phyloP scores from a whole-genome alignment of 129 eudicot genomes.

The Helianthus annuus region HanXRQr2.0-SUNRISE NC_035433.2:73146169-73146668 shows the following conservation, averaged over 20 bases:
- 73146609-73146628: background rate
- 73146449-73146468: background rate
- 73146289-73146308: slow-evolving; percentile 80
- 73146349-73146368: slow-evolving; percentile 84
- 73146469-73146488: background rate
- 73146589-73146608: background rate
- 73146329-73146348: slow-evolving; percentile 63
- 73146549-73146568: slow-evolving; percentile 22
- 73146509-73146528: slow-evolving; percentile 13
- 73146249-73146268: slow-evolving; percentile 77
- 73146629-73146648: too few species aligned
- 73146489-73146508: background rate
- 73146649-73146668: too few species aligned
- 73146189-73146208: slow-evolving; percentile 88
- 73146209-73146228: slow-evolving; percentile 91
- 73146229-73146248: slow-evolving; percentile 86
- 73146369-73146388: slow-evolving; percentile 74
- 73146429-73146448: slow-evolving; percentile 14
- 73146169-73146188: slow-evolving; percentile 88
- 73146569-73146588: slow-evolving; percentile 2
- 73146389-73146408: slow-evolving; percentile 13
- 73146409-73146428: slow-evolving; percentile 34
- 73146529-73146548: slow-evolving; percentile 17
- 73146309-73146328: slow-evolving; percentile 80
- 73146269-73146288: slow-evolving; percentile 89